Conservation (phyloP, 129 eudicot species). For the Gnaphalium uliginosum region DNA sequence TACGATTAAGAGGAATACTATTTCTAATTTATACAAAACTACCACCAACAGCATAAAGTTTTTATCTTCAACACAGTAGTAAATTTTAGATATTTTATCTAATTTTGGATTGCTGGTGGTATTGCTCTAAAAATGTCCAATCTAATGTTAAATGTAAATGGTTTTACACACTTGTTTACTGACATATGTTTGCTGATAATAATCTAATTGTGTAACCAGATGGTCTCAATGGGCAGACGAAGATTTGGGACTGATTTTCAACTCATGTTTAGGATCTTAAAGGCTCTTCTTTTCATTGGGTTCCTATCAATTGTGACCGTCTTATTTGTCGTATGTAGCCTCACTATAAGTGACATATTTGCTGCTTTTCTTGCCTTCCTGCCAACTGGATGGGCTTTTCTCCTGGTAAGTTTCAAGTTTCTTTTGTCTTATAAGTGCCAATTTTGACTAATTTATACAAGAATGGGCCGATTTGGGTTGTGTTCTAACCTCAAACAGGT, state of each 20-base stretch:
- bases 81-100: neutral
- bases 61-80: neutral
- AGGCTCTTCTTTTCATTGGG: slow-evolving; percentile 93
- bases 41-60: neutral
- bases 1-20: neutral
- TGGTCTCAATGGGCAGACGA: slow-evolving; percentile 94
- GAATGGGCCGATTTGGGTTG: neutral
- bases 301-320: slow-evolving; percentile 85
- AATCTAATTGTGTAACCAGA: slow-evolving; percentile 40
- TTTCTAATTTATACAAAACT: neutral
- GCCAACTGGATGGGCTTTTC: slow-evolving; percentile 97
- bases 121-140: neutral
- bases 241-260: slow-evolving; percentile 94
- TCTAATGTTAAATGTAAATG: slow-evolving; percentile 14
- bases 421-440: neutral
- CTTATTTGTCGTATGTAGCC: slow-evolving; percentile 72
- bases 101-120: slow-evolving; percentile 1
- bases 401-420: slow-evolving; percentile 56
- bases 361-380: slow-evolving; percentile 88
- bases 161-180: neutral
- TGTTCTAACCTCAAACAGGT: neutral
- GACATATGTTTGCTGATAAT: neutral
- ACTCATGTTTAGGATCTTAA: slow-evolving; percentile 92
- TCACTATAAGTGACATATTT: slow-evolving; percentile 69
- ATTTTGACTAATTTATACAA: neutral